phyloP scores from a whole-genome alignment of 768 basidiomycete species.

The Boletus speciosus region DNA sequence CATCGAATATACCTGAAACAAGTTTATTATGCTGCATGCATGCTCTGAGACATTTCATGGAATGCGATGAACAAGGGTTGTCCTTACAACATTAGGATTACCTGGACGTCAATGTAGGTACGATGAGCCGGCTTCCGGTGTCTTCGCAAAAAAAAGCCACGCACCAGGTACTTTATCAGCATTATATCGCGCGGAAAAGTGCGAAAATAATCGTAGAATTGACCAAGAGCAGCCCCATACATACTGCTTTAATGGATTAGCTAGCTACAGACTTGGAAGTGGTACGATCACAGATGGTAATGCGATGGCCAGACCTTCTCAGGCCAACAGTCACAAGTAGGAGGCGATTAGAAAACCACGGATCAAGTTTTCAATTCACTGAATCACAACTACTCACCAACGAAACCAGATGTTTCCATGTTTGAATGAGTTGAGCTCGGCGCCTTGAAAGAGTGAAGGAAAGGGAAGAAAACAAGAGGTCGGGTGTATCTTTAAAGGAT shows the following conservation, averaged over 20 bases:
- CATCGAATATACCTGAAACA: neutral
- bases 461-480: neutral
- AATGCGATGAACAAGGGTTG: too few species aligned
- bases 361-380: neutral
- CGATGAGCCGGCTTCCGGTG: neutral
- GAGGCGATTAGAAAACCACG: neutral
- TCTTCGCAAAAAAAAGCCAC: neutral
- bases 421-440: too few species aligned
- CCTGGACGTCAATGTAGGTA: neutral
- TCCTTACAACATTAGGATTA: neutral
- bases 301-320: neutral
- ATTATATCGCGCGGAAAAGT: neutral
- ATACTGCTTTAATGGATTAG: neutral
- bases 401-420: neutral
- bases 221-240: neutral
- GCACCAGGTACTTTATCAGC: neutral
- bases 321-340: neutral
- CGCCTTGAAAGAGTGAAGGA: too few species aligned
- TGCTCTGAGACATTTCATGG: neutral
- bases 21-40: neutral
- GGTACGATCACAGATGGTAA: neutral
- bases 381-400: neutral
- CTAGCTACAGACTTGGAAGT: neutral
- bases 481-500: neutral
- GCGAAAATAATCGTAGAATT: neutral